phyloP scores from a whole-genome alignment of 2,329 filamentous ascomycete genomes.

The Aspergillus sp. region DNA sequence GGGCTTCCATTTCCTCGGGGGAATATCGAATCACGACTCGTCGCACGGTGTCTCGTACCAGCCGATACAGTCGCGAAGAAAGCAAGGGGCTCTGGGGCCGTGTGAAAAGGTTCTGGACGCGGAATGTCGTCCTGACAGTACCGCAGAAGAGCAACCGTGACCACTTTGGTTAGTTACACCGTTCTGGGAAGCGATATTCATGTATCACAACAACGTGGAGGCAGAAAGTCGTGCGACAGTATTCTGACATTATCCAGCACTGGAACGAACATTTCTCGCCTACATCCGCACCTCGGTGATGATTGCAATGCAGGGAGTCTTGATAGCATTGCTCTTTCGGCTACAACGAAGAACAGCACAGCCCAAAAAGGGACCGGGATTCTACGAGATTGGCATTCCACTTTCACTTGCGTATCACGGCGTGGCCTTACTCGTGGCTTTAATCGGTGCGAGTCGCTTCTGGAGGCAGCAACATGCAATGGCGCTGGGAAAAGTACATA shows the following conservation, averaged over 20 bases:
- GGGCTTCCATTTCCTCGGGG: slow-evolving; percentile 27
- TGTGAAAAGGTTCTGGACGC: slow-evolving; percentile 80
- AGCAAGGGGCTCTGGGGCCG: slow-evolving; percentile 52
- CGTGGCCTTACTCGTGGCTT: slow-evolving; percentile 47
- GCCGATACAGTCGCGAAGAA: slow-evolving; percentile 4
- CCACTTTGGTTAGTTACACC: slow-evolving; percentile 29
- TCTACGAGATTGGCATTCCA: slow-evolving; percentile 57
- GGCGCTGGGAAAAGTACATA: slow-evolving; percentile 51
- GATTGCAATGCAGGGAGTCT: slow-evolving; percentile 63
- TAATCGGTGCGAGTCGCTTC: slow-evolving; percentile 55
- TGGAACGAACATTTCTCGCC: slow-evolving; percentile 69
- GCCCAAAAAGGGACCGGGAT: slow-evolving; percentile 50
- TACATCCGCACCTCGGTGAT: slow-evolving; percentile 67
- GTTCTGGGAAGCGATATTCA: no score
- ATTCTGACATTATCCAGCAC: slow-evolving; percentile 44
- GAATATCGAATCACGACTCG: slow-evolving; percentile 23
- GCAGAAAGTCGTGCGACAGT: not conserved
- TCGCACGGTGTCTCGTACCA: slow-evolving; percentile 17
- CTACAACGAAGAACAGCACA: slow-evolving; percentile 37
- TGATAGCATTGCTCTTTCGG: slow-evolving; percentile 64
- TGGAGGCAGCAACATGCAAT: slow-evolving; percentile 59
- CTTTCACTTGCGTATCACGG: slow-evolving; percentile 46
- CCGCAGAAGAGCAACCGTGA: slow-evolving; percentile 38
- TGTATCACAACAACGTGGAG: no score
- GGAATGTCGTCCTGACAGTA: slow-evolving; percentile 34